A percentile compares a stretch with the other conserved stretches of the same genome.
Evolutionary conservation across 208 protist genomes (phyloP).

Genomic region (Leptomonas seymouri): DNA sequence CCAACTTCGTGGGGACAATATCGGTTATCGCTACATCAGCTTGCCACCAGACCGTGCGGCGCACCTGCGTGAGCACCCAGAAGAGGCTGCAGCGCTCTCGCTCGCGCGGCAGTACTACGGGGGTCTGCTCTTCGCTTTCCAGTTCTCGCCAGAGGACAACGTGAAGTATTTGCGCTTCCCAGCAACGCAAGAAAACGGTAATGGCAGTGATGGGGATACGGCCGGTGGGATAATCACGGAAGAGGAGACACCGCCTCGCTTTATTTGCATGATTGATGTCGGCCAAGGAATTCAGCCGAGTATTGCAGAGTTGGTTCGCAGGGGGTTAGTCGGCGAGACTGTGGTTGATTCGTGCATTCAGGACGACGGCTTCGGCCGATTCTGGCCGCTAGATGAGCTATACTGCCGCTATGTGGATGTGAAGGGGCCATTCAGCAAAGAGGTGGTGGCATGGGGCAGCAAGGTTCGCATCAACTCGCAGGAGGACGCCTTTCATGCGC

Average conservation of each 20-base stretch:
- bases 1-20: conserved; percentile 88
- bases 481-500: conserved; percentile 51
- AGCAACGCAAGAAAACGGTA: not conserved
- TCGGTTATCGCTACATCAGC: conserved; percentile 60
- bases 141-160: conserved; percentile 33
- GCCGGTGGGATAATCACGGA: not conserved
- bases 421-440: conserved; percentile 36
- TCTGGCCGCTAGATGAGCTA: conserved; percentile 81
- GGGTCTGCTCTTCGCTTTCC: conserved; percentile 70
- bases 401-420: conserved; percentile 81
- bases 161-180: conserved; percentile 77
- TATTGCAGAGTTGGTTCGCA: conserved; percentile 46
- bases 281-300: conserved; percentile 82
- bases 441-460: conserved; percentile 61
- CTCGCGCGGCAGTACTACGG: conserved; percentile 39
- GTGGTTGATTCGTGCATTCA: conserved; percentile 79
- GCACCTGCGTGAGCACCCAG: conserved; percentile 19
- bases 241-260: conserved; percentile 31
- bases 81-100: conserved; percentile 8
- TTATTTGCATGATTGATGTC: conserved; percentile 87
- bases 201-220: no score
- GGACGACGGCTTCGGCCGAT: conserved; percentile 88
- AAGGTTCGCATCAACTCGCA: conserved; percentile 42
- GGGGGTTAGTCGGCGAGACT: conserved; percentile 72
- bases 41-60: conserved; percentile 15